A percentile compares a stretch with the other conserved stretches of the same genome.
These are phyloP conservation scores for Fusarium lyarnte DNA, from an alignment of 2,329 filamentous ascomycete genomes.

Conservation along the genomic window DNA sequence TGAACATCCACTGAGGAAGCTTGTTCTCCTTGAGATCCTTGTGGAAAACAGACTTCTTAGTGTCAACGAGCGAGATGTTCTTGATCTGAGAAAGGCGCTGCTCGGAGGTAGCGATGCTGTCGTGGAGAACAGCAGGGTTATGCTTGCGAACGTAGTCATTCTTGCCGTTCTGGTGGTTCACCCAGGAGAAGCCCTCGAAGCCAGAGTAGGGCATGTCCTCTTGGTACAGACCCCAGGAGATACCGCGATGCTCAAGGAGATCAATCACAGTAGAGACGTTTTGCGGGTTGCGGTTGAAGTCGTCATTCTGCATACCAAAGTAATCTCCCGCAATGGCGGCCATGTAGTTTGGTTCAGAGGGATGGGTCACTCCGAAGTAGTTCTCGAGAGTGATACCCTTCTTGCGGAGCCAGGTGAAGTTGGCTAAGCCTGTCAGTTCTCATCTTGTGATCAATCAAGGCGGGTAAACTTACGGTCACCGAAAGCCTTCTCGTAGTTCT, in stretches of 20 bases:
- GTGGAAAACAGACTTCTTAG: constrained; percentile 66
- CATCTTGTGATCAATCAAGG: rapidly evolving
- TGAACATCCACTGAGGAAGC: constrained; percentile 78
- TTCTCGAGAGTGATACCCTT: constrained; percentile 46
- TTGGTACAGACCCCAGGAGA: constrained; percentile 78
- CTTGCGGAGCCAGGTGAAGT: constrained; percentile 42
- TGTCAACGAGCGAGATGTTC: constrained; percentile 64
- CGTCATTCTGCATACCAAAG: constrained; percentile 70
- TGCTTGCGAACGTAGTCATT: constrained; percentile 89
- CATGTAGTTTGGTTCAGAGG: constrained; percentile 75
- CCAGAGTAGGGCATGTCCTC: constrained; percentile 81
- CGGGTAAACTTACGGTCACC: constrained; percentile 62
- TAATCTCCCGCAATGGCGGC: constrained; percentile 70
- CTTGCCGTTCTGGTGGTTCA: constrained; percentile 71
- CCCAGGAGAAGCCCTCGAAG: constrained; percentile 71
- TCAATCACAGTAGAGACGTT: constrained; percentile 76
- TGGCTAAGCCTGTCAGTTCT: constrained; percentile 23
- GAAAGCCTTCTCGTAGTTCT: constrained; percentile 71
- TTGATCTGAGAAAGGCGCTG: constrained; percentile 75
- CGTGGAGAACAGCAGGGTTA: constrained; percentile 73
- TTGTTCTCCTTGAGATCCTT: constrained; percentile 69
- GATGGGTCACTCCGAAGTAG: constrained; percentile 67
- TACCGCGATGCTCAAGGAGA: constrained; percentile 70
- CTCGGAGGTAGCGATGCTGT: constrained; percentile 67
- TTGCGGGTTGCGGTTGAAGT: constrained; percentile 61